Evolutionary conservation across 495 filamentous ascomycete genomes (phyloP).

Genomic region (Penicillium daleae): DNA sequence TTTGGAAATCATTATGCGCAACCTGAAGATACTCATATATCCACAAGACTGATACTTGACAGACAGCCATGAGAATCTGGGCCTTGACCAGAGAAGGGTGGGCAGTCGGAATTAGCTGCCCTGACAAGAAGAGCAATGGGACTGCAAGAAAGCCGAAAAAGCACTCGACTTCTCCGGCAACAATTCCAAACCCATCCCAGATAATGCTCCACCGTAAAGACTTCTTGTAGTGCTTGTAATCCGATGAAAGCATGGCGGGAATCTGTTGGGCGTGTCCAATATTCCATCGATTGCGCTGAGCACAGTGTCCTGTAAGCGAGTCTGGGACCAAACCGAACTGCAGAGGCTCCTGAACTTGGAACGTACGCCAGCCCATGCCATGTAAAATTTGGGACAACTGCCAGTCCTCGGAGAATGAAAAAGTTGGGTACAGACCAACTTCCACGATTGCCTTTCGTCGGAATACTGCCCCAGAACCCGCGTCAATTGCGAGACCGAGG

Average conservation of each 20-base stretch:
- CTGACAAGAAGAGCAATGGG: slow-evolving; percentile 27
- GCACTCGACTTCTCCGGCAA: slow-evolving; percentile 24
- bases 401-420: slow-evolving; percentile 56
- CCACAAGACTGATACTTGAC: slow-evolving; percentile 30
- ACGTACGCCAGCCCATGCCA: slow-evolving; percentile 46
- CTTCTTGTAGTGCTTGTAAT: slow-evolving; percentile 17
- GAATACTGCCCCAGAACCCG: slow-evolving; percentile 55
- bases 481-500: slow-evolving; percentile 33
- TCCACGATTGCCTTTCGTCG: slow-evolving; percentile 47
- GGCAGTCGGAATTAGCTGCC: slow-evolving; percentile 21
- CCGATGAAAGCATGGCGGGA: slow-evolving; percentile 21
- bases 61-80: slow-evolving; percentile 26
- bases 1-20: slow-evolving; percentile 22
- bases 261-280: slow-evolving; percentile 45
- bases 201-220: slow-evolving; percentile 34
- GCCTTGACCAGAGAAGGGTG: slow-evolving; percentile 10
- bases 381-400: slow-evolving; percentile 50
- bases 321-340: slow-evolving; percentile 58
- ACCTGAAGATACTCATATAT: slow-evolving; percentile 30
- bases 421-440: slow-evolving; percentile 53
- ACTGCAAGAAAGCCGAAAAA: slow-evolving; percentile 28
- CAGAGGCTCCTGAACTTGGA: slow-evolving; percentile 52
- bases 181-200: slow-evolving; percentile 30
- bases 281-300: slow-evolving; percentile 53
- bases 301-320: slow-evolving; percentile 50